Percentiles rank a stretch among this genome's conserved stretches.
These are phyloP conservation scores for Pseudocercospora fuligena DNA, from an alignment of 2,329 filamentous ascomycete species.

Conservation along the genomic window DNA sequence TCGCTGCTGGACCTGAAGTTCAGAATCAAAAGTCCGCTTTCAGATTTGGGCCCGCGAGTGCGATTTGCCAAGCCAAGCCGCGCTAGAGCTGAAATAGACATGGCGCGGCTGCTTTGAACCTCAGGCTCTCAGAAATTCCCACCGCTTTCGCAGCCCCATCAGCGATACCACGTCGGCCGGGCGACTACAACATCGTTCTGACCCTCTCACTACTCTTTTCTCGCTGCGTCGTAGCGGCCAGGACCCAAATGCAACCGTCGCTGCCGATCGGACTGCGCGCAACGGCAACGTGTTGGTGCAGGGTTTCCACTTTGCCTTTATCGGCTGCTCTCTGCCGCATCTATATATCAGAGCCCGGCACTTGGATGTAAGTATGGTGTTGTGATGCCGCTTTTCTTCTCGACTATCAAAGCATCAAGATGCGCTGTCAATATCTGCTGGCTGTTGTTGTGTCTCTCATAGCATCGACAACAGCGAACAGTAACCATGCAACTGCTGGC, in stretches of 20 bases:
- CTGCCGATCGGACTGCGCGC: background rate
- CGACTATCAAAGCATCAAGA: background rate
- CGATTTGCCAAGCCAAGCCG: background rate
- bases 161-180: background rate
- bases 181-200: background rate
- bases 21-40: background rate
- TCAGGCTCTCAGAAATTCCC: background rate
- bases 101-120: background rate
- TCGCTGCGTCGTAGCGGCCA: background rate
- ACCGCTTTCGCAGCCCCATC: background rate
- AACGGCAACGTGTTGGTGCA: constrained; percentile 1
- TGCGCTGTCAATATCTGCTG: background rate
- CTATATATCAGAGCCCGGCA: background rate
- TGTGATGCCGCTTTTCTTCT: background rate
- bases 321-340: background rate
- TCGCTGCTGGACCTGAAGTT: constrained; percentile 10
- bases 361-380: background rate
- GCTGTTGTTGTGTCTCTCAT: background rate
- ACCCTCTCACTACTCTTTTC: background rate
- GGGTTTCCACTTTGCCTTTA: background rate
- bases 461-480: background rate
- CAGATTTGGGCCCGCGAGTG: background rate
- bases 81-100: background rate
- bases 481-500: constrained; percentile 9
- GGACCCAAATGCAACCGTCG: background rate